A percentile compares a stretch with the other conserved stretches of the same genome.
Evolutionary conservation across 805 yeast genomes (phyloP).

Genomic region (Barnettozyma pratensis): DNA sequence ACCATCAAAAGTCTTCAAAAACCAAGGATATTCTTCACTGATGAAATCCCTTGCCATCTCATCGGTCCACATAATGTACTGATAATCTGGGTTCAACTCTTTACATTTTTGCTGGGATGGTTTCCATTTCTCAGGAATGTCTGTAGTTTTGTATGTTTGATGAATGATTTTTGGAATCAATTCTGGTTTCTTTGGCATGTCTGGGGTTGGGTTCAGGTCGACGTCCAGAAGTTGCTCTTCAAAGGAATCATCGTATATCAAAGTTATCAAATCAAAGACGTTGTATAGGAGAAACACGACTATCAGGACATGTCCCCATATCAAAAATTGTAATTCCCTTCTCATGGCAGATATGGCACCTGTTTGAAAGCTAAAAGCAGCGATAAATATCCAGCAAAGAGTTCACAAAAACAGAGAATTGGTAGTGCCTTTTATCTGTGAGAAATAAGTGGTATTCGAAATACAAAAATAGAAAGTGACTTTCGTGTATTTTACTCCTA

Average conservation of each 20-base stretch:
- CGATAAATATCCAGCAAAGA: too few species aligned
- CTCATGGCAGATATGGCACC: slow-evolving; percentile 37
- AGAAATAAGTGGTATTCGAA: background rate
- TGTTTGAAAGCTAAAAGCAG: too few species aligned
- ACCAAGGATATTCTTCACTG: slow-evolving; percentile 80
- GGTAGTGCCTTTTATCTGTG: too few species aligned
- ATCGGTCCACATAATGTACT: slow-evolving; percentile 89
- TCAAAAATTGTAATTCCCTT: slow-evolving; percentile 56
- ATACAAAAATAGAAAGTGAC: background rate
- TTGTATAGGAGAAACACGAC: slow-evolving; percentile 43
- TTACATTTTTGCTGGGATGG: slow-evolving; percentile 72
- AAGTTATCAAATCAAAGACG: slow-evolving; percentile 65
- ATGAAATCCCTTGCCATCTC: slow-evolving; percentile 75
- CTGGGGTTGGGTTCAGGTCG: slow-evolving; percentile 53
- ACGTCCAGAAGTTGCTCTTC: slow-evolving; percentile 56
- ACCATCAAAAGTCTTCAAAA: slow-evolving; percentile 67
- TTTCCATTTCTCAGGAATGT: slow-evolving; percentile 78
- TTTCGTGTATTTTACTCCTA: background rate
- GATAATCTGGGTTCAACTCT: slow-evolving; percentile 80
- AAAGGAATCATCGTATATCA: slow-evolving; percentile 68
- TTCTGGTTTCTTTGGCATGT: slow-evolving; percentile 40
- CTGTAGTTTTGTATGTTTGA: slow-evolving; percentile 80
- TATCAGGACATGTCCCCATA: slow-evolving; percentile 52
- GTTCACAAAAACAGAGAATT: too few species aligned
- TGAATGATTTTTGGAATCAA: slow-evolving; percentile 87